These are phyloP conservation scores for Cryphonectria naterciae DNA, from an alignment of 2,329 filamentous ascomycete species.

Conservation along the genomic window DNA sequence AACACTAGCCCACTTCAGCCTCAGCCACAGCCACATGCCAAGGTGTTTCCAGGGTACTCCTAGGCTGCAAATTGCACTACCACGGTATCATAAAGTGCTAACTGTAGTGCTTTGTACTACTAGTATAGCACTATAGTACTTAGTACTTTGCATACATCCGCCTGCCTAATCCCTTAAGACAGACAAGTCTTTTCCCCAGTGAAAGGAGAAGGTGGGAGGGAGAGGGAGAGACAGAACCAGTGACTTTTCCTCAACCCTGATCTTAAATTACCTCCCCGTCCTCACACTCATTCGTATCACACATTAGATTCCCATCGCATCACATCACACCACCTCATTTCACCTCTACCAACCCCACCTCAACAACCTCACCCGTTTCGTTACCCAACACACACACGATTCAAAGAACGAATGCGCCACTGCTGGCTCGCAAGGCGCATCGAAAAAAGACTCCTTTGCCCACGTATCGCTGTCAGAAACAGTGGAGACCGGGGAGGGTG, in stretches of 20 bases:
- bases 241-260: neutral
- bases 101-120: neutral
- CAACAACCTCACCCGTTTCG: neutral
- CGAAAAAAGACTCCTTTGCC: neutral
- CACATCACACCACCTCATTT: neutral
- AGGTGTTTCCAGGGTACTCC: neutral
- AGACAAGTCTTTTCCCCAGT: neutral
- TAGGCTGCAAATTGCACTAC: neutral
- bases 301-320: neutral
- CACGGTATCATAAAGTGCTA: neutral
- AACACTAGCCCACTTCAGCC: neutral
- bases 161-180: neutral
- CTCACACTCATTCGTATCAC: neutral
- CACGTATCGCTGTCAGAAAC: constrained; percentile 9
- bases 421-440: neutral
- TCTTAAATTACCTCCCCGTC: neutral
- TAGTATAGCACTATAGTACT: neutral
- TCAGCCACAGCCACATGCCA: neutral
- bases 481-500: constrained; percentile 12
- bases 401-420: neutral
- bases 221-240: neutral
- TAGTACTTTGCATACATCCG: neutral
- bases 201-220: neutral
- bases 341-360: neutral
- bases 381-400: neutral